Percentiles rank a stretch among this genome's conserved stretches.
Evolutionary conservation across 495 filamentous ascomycete species (phyloP).

Genomic region (Niebla homalea): DNA sequence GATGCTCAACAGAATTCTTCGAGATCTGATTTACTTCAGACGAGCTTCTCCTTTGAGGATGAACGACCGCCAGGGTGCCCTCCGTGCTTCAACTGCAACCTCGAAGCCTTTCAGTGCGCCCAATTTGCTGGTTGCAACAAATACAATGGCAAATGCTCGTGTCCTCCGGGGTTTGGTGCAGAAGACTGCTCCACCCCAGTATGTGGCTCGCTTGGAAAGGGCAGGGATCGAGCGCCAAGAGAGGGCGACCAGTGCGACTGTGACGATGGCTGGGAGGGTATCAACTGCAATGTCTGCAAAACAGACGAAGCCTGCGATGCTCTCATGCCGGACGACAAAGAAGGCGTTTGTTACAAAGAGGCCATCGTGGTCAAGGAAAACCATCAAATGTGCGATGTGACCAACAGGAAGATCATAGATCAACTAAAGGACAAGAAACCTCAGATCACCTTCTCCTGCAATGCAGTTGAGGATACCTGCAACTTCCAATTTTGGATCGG

Average conservation of each 20-base stretch:
- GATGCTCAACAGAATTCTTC: constrained; percentile 12
- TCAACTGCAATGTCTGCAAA: constrained; percentile 96
- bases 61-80: constrained; percentile 49
- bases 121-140: constrained; percentile 79
- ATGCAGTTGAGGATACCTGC: constrained; percentile 57
- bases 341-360: constrained; percentile 81
- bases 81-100: constrained; percentile 90
- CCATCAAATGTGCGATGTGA: constrained; percentile 96
- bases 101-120: constrained; percentile 77
- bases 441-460: constrained; percentile 87
- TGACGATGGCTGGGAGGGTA: constrained; percentile 90
- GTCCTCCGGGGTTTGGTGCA: constrained; percentile 82
- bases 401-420: constrained; percentile 80
- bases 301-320: constrained; percentile 69
- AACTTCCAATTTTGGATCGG: constrained; percentile 99
- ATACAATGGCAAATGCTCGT: constrained; percentile 80
- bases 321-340: constrained; percentile 64
- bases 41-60: constrained; percentile 34
- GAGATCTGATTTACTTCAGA: constrained; percentile 9
- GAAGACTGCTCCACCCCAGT: constrained; percentile 81
- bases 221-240: constrained; percentile 57
- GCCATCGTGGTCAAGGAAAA: constrained; percentile 87
- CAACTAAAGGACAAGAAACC: constrained; percentile 71
- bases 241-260: constrained; percentile 62
- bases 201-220: constrained; percentile 78